Evolutionary conservation across 208 protist genomes (phyloP), one percentile per base, ranked within the genome.

Genomic region (Wallacemonas sp.): DNA sequence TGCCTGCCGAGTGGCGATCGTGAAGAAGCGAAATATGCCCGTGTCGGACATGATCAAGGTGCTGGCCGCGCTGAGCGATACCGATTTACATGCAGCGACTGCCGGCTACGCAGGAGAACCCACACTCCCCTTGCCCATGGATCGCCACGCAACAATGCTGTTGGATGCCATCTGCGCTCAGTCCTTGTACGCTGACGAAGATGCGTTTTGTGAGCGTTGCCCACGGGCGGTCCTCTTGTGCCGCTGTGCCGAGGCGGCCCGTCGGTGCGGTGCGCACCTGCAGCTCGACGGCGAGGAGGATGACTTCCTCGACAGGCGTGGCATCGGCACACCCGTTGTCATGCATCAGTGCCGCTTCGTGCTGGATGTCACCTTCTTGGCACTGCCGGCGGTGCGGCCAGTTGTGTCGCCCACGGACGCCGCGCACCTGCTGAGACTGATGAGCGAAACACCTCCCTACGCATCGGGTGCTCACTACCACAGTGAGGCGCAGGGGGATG

Each of bases 401-500:
- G 8, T 13, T 10, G 26, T 81, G 10, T 68, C 59, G 0, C 33
- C 52, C 1, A 52, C 63, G 5, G 76, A 81, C 64, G 69, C 76
- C 15, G 76, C 76, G 27, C 66, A 73, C 37, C 15, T 71, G 13
- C 19, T 81, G 48, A 26, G 65, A 13, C 39, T 81, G 1, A 60
- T 77, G 60, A 66, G 58, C 36, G 46, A 68, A 19, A 42, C 44
- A 9, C 17, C 50, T 9, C 54, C 50, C 27, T 26, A 24, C 45
- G 22, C 3, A 15, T 57, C 9, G 1, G 54, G 21, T 54, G n/a
- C 13, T 24, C 19, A 5, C n/a, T 22, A 19, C 24, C 24, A 15
- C 38, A 32, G 1, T 34, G 42, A 26, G 61, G 62, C 33, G 39
- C 32, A 39, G 1, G 24, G n/a, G n/a, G n/a, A n/a, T n/a, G n/a